A percentile compares a stretch with the other conserved stretches of the same genome.
Conservation (phyloP, 306 rosid species). For the Cucurbita argyrosperma region DNA sequence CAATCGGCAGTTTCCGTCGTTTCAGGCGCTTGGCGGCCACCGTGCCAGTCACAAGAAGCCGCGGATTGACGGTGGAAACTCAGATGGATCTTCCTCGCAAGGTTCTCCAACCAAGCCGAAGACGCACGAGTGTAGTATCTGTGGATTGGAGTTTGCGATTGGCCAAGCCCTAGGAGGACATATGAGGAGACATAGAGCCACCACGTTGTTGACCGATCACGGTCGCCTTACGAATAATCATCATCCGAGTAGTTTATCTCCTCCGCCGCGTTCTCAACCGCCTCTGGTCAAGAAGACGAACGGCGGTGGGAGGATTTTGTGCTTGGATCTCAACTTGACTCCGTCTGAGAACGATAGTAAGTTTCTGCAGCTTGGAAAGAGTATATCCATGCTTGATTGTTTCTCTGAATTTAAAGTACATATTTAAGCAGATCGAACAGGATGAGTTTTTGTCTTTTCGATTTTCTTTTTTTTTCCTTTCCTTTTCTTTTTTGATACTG, state of each 20-base stretch:
- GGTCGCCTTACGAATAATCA: neutral
- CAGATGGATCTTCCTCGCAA: conserved; percentile 10
- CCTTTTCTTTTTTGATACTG: neutral
- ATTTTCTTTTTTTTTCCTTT: no score
- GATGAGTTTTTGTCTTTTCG: neutral
- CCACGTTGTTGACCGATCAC: conserved; percentile 5
- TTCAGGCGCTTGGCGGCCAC: conserved; percentile 95
- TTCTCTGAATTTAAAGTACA: conserved; percentile 15
- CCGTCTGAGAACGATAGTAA: conserved; percentile 77
- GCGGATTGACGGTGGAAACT: conserved; percentile 21
- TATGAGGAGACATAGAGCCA: conserved; percentile 78
- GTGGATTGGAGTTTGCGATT: conserved; percentile 79
- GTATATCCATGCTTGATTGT: conserved; percentile 38
- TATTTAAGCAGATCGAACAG: neutral
- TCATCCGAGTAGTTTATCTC: neutral
- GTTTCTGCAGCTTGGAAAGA: conserved; percentile 41
- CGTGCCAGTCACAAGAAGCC: conserved; percentile 95
- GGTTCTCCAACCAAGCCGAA: conserved; percentile 55
- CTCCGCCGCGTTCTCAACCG: conserved; percentile 6
- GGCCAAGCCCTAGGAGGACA: conserved; percentile 97
- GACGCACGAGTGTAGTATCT: conserved; percentile 73
- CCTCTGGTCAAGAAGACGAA: conserved; percentile 20
- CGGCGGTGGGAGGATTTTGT: conserved; percentile 27
- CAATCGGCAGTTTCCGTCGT: conserved; percentile 65
- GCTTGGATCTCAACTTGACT: conserved; percentile 78